Percentiles rank a stretch among this genome's conserved stretches.
Evolutionary conservation across 2,329 filamentous ascomycete species (phyloP).

Genomic region (Aspergillus transmontanensis): DNA sequence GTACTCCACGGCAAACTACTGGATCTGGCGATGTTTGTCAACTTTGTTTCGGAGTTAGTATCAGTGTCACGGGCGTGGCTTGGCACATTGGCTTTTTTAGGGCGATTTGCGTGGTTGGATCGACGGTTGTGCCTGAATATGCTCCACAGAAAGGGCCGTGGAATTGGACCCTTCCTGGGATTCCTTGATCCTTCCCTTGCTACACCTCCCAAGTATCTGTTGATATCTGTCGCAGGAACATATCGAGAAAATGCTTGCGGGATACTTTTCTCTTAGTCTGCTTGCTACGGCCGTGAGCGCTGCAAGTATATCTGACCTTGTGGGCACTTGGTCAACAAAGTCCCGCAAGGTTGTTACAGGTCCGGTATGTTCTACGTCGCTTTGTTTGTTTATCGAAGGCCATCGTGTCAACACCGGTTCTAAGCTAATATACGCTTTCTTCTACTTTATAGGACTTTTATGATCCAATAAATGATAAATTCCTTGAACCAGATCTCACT

Average conservation of each 20-base stretch:
- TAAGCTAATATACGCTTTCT: conserved; percentile 5
- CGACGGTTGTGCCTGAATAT: conserved; percentile 7
- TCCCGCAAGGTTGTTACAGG: conserved; percentile 70
- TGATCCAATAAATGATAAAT: conserved; percentile 64
- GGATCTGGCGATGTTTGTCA: neutral
- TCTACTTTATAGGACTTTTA: conserved; percentile 62
- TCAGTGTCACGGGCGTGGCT: conserved; percentile 1
- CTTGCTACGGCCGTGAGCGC: conserved; percentile 43
- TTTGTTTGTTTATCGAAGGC: conserved; percentile 5
- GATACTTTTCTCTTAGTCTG: conserved; percentile 36
- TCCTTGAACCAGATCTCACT: conserved; percentile 67
- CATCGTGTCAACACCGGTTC: neutral
- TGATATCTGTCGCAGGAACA: conserved; percentile 3
- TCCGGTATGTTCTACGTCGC: conserved; percentile 53
- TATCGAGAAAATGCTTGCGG: conserved; percentile 30
- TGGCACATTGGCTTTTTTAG: conserved; percentile 3
- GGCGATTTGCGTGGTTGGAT: conserved; percentile 7
- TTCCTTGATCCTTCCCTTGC: conserved; percentile 6
- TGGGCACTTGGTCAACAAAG: conserved; percentile 75
- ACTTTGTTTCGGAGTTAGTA: neutral
- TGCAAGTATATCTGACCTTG: conserved; percentile 52
- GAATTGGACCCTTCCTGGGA: conserved; percentile 3
- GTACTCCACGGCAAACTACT: neutral
- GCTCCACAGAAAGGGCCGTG: conserved; percentile 1
- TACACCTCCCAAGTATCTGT: conserved; percentile 4